Conservation (phyloP, 1,139 yeast species). For the Yamadazyma aaseri region DNA sequence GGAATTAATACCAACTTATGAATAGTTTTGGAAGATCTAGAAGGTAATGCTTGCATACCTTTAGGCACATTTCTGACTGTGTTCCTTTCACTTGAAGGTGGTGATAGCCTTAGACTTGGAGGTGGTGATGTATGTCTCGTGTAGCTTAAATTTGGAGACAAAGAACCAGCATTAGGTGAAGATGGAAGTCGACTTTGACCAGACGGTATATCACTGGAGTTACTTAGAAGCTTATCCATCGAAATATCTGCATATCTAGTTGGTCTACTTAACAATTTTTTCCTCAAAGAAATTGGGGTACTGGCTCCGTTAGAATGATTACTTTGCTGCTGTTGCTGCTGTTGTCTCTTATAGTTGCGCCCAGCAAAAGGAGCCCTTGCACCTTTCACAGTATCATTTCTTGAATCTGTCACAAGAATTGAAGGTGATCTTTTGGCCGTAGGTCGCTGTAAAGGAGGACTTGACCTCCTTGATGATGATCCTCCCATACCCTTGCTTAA, state of each 20-base stretch:
- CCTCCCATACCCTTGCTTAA: conserved; percentile 3
- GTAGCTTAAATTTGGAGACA: conserved; percentile 10
- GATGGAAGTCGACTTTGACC: conserved; percentile 57
- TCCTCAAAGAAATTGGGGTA: conserved; percentile 12
- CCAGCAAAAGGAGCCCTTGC: conserved; percentile 87
- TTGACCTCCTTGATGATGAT: conserved; percentile 9
- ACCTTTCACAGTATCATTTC: conserved; percentile 57
- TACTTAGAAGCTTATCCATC: conserved; percentile 67
- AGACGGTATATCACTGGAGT: conserved; percentile 83
- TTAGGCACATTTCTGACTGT: conserved; percentile 51
- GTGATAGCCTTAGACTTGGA: conserved; percentile 13
- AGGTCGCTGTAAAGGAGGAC: conserved; percentile 36
- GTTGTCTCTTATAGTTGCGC: conserved; percentile 44
- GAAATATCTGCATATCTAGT: conserved; percentile 67
- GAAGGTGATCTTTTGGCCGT: conserved; percentile 92
- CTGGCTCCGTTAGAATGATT: conserved; percentile 5
- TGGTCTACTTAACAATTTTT: conserved; percentile 13
- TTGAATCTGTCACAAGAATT: conserved; percentile 84
- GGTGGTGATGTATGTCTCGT: conserved; percentile 14
- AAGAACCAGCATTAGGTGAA: conserved; percentile 10
- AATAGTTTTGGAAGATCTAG: conserved; percentile 84
- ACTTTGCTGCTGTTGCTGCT: conserved; percentile 26
- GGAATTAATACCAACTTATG: conserved; percentile 88
- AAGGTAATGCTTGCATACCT: conserved; percentile 66
- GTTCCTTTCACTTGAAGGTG: conserved; percentile 15